Conservation (phyloP, 768 basidiomycete genomes). For the Pleurotus giganteus region DNA sequence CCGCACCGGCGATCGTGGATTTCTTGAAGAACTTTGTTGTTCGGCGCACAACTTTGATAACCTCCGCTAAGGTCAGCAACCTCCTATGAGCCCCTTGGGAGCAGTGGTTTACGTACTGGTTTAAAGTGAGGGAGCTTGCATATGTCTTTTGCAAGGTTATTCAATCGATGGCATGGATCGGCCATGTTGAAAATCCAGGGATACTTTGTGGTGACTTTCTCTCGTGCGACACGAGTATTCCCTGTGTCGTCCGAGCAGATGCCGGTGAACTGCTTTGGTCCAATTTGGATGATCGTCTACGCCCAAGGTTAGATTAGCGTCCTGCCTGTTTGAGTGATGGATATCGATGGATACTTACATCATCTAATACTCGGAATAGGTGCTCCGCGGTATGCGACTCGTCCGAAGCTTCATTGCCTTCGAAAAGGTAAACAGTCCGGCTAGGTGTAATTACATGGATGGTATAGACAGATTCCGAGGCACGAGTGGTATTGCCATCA, state of each 20-base stretch:
- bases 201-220: constrained; percentile 8
- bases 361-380: constrained; percentile 11
- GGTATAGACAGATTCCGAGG: constrained; percentile 19
- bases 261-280: constrained; percentile 14
- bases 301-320: too few relatives aligned
- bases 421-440: constrained; percentile 14
- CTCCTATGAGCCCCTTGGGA: background rate
- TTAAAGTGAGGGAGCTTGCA: constrained; percentile 13
- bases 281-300: constrained; percentile 18
- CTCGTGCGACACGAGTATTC: constrained; percentile 14
- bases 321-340: background rate
- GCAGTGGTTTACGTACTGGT: constrained; percentile 1
- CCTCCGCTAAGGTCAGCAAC: background rate
- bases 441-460: constrained; percentile 17
- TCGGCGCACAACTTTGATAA: background rate
- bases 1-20: constrained; percentile 11
- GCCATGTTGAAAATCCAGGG: constrained; percentile 17
- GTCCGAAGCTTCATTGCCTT: constrained; percentile 18
- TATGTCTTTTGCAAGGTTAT: constrained; percentile 18
- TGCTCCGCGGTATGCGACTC: constrained; percentile 18
- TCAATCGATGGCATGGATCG: constrained; percentile 18
- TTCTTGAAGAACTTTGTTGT: constrained; percentile 14
- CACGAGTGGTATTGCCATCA: constrained; percentile 18
- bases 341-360: constrained; percentile 3
- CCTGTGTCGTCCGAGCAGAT: constrained; percentile 22